Conservation (phyloP, 2,329 filamentous ascomycete species). For the Fusarium coffeatum region DNA sequence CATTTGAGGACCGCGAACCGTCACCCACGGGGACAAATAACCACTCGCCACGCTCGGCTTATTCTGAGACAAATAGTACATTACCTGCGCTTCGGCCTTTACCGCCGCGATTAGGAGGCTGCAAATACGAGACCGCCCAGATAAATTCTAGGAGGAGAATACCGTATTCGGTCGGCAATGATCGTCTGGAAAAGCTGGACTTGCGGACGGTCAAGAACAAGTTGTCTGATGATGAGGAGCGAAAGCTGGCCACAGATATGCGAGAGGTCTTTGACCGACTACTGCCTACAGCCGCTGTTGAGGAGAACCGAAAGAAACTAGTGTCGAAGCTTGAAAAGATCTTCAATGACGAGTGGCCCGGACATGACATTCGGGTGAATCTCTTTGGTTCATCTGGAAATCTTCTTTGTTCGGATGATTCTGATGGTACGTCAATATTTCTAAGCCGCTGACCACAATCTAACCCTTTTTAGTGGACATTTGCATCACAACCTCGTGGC, state of each 20-base stretch:
- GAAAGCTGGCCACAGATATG: conserved; percentile 83
- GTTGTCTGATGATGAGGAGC: conserved; percentile 78
- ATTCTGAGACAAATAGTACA: conserved; percentile 85
- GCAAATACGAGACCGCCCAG: conserved; percentile 89
- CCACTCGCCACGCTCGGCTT: conserved; percentile 89
- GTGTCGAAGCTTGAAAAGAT: conserved; percentile 89
- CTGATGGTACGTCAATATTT: conserved; percentile 77
- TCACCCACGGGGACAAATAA: conserved; percentile 82
- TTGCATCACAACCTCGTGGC: conserved; percentile 93
- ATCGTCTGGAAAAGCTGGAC: conserved; percentile 78
- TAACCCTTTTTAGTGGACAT: conserved; percentile 79
- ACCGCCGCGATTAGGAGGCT: conserved; percentile 70
- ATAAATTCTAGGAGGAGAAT: conserved; percentile 86
- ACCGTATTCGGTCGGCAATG: conserved; percentile 89
- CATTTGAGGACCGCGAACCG: conserved; percentile 79
- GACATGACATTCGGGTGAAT: conserved; percentile 87
- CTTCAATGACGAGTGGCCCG: conserved; percentile 92
- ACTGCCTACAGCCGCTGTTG: conserved; percentile 83
- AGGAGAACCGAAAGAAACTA: conserved; percentile 78
- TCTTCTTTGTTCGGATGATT: conserved; percentile 92
- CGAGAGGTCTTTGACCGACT: conserved; percentile 85
- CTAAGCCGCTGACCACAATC: conserved; percentile 1
- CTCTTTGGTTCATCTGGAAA: conserved; percentile 99
- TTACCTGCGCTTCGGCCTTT: conserved; percentile 75
- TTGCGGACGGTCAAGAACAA: conserved; percentile 77